Base-by-base conservation (phyloP, 345 rosid genomes). In the Durio zibethinus region DNA sequence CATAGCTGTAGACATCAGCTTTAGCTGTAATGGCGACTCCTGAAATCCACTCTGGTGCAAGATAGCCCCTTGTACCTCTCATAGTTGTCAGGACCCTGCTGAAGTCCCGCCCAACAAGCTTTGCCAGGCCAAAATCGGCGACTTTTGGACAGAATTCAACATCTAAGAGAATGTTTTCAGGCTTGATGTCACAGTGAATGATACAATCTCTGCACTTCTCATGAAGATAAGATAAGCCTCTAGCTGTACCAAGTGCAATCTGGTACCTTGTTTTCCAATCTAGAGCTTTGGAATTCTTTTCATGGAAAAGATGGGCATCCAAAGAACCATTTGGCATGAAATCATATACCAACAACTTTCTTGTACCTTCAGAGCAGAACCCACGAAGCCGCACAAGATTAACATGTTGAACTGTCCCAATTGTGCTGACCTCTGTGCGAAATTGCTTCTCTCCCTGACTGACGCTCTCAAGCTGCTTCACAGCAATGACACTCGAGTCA, bases 361-460 rank as follows among this genome's bases (percentile, higher is more conserved):
- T 84, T 69, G 75, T 72, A 35, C 97, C 94, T 60, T 89, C 92
- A 0, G 93, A 92, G 87, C 96, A 94, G 84, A 94, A 91, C 9
- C 97, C 96, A 0, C 90, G 98, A 67, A 91, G 94, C 75, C 94
- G 83, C 59, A 94, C 93, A 2, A 94, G 91, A 78, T 91, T 92
- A 63, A 91, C 88, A 53, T 92, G 97, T 52, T 94, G 97, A 84
- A 94, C 83, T 29, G 90, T 90, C 54, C 97, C 97, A 33, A 90
- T 91, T 0, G 93, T 92, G 74, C 87, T 85, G 18, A 92, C 96
- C 82, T 92, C 97, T 0, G 91, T 78, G 14, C 97, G 81, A 83
- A 94, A 92, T 79, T 94, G 97, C 89, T 94, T 92, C 86, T 92
- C 97, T 3, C 98, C 97, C 83, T 92, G 97, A 75, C 82, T 83